Conservation (phyloP, 495 filamentous ascomycete genomes). For the Tirmania nivea region DNA sequence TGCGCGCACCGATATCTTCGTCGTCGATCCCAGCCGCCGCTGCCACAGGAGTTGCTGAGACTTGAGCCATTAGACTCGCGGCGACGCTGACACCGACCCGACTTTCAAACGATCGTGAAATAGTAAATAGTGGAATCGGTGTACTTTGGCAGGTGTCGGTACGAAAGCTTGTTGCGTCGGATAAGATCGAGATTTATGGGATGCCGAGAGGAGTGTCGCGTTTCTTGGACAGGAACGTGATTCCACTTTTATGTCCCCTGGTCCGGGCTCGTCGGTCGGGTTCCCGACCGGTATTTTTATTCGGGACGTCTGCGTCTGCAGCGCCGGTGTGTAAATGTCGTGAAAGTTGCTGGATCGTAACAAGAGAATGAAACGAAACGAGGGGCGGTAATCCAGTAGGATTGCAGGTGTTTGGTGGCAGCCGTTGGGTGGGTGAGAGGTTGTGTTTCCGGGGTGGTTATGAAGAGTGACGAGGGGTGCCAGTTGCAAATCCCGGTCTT, state of each 20-base stretch:
- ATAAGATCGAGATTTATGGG: neutral
- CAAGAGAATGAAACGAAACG: neutral
- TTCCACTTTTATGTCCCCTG: neutral
- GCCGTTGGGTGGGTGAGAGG: neutral
- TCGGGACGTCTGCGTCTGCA: too few species aligned
- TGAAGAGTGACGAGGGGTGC: too few species aligned
- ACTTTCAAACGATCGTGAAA: neutral
- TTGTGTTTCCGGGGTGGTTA: neutral
- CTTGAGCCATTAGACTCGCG: neutral
- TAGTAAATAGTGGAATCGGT: too few species aligned
- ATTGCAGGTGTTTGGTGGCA: neutral
- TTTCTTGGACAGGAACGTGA: neutral
- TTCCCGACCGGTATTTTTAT: neutral
- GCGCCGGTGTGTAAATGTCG: too few species aligned
- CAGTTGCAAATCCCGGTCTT: too few species aligned
- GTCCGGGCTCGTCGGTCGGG: neutral
- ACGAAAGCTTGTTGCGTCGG: too few species aligned
- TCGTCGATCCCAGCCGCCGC: constrained; percentile 10
- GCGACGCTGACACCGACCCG: neutral
- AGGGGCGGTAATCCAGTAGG: neutral
- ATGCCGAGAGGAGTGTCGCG: neutral
- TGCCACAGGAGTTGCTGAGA: constrained; percentile 2
- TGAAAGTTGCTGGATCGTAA: too few species aligned
- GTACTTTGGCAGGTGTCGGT: too few species aligned
- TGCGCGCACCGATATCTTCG: constrained; percentile 18